Conservation (phyloP, 441 rosid species). For the Populus hybrid region DNA sequence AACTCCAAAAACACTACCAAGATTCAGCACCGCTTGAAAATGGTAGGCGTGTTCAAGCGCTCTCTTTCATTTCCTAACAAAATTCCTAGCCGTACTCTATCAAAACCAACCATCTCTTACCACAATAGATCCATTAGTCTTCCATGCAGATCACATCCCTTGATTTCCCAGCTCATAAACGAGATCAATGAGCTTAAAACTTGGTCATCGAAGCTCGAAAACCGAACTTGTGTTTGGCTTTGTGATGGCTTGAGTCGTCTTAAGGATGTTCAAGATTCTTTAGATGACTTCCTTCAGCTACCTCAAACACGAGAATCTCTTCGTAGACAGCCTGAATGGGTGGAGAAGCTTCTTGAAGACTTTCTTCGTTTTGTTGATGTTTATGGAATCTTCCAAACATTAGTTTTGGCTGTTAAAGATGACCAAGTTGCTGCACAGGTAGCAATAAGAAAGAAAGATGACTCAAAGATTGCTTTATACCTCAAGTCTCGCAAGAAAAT, state of each 20-base stretch:
- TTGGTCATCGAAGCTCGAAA: slow-evolving; percentile 33
- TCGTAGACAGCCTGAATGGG: slow-evolving; percentile 38
- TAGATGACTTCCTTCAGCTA: slow-evolving; percentile 60
- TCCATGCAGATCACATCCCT: slow-evolving; percentile 60
- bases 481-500: slow-evolving; percentile 44
- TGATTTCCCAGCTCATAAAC: slow-evolving; percentile 52
- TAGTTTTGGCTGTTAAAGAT: slow-evolving; percentile 49
- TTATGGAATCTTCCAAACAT: slow-evolving; percentile 65
- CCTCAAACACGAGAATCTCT: slow-evolving; percentile 64
- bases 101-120: slow-evolving; percentile 42
- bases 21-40: not conserved
- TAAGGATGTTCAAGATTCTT: slow-evolving; percentile 47
- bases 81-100: slow-evolving; percentile 31
- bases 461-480: slow-evolving; percentile 37
- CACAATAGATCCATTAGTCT: slow-evolving; percentile 69
- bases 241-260: slow-evolving; percentile 51
- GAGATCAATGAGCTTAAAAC: slow-evolving; percentile 38
- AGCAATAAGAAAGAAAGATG: slow-evolving; percentile 58
- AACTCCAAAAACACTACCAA: not conserved
- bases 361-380: slow-evolving; percentile 66
- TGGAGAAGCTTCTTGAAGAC: slow-evolving; percentile 68
- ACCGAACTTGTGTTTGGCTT: slow-evolving; percentile 47
- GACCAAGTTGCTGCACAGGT: slow-evolving; percentile 61
- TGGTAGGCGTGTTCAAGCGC: slow-evolving; percentile 58
- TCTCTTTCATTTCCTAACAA: slow-evolving; percentile 72